Base-by-base conservation (phyloP, 305 asterid genomes). In the Lippia alba region DNA sequence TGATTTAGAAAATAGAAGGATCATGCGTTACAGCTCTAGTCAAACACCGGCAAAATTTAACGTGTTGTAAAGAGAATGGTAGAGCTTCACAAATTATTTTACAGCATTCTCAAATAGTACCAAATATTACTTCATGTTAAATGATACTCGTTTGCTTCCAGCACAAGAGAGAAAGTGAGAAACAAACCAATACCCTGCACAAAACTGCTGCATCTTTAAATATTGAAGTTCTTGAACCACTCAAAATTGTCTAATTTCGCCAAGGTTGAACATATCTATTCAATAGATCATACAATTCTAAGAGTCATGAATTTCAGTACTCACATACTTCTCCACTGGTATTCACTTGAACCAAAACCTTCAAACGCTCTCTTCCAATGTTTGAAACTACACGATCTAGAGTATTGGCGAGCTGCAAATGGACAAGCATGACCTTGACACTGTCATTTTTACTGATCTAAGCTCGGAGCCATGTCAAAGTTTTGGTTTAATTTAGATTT, bases 261-360 rank as follows among this genome's bases (percentile, higher is more conserved):
- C 56, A 69, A 67, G 66, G 60, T 64, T 65, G 18, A 15, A 63
- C 45, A 44, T 62, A 71, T 39, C 41, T 64, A 40, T 60, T 79
- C 32, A 54, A 64, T 33, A 6, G 6, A 64, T 16, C 24, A 19
- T 56, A 57, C 36, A 36, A 54, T 34, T 61, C 64, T 70, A 64
- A 51, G 58, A 58, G 69, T 16, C 24, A 18, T 2, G 56, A 24
- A 66, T 67, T 49, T 71, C 64, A 66, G 56, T 70, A 86, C 97
- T 82, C 83, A 92, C 97, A 92, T 80, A 57, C 86, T 85, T 92
- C 97, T 79, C 97, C 96, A 9, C 96, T 90, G 58, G 97, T 86
- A 82, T 92, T 92, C 74, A 90, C 97, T 77, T 92, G 97, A 69
- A 92, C 91, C 84, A 92, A 72, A 57, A 90, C 90, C 80, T 85